Evolutionary conservation across 1,284 basidiomycete genomes (phyloP), one percentile per base, ranked within the genome.

Genomic region (Trichosporon sp.): DNA sequence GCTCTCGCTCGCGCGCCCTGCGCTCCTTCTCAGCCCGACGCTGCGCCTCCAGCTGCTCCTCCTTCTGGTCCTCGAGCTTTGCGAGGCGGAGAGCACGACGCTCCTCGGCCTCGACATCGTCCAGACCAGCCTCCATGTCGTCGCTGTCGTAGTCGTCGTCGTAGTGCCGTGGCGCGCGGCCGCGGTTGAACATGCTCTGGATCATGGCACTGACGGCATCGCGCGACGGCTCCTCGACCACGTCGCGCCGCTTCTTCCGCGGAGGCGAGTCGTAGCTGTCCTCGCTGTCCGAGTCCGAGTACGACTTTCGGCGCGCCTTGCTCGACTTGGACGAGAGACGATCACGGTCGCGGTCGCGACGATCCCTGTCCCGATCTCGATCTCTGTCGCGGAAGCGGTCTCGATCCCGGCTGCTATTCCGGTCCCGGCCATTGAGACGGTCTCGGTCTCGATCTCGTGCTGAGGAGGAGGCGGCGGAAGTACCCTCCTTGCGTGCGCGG

Each of bases 91-190:
- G 68, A 36, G 75, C 70, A 33, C 71, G 64, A 63, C 65, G 67
- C 67, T 78, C 75, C 66, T 78, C 75, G 52, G 59, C 64, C 61
- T 76, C 76, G 13, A 77, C 72, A 69, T 76, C 78, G 40, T 63
- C 70, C 57, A 78, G 60, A 2, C 75, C 75, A 19, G 77, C 77
- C 65, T 79, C 77, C 75, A 78, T 79, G 70, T 79, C 78, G 33
- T 69, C 71, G 25, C 62, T 69, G 59, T 67, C 69, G 13, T 65
- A 68, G 21, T 70, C 66, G 36, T 73, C 72, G 29, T 61, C 56
- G 60, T 73, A 70, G 14, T 36, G 54, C 36, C 63, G 52, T 11
- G 70, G 64, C 25, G 60, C 59, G 31, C 60, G 54, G 44, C 64
- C 67, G 49, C 60, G 59, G 34, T 10, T 56, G 58, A 59, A 73